These are phyloP conservation scores for Saccharomycopsis microspora DNA, from an alignment of 805 yeast genomes.

Conservation along the genomic window DNA sequence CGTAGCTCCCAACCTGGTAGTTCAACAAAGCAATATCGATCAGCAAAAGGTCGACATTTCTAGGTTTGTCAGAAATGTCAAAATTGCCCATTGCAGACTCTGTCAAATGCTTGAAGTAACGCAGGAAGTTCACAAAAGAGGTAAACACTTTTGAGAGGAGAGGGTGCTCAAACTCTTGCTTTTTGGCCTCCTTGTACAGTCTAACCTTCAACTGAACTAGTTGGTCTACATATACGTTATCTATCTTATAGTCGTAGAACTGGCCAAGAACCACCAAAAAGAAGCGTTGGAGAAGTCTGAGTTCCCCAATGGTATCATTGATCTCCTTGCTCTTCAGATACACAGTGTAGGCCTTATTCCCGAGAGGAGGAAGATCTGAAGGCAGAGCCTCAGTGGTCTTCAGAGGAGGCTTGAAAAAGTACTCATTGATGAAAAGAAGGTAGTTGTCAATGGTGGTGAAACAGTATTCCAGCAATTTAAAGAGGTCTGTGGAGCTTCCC, in stretches of 20 bases:
- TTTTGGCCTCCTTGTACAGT: neutral
- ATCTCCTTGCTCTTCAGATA: slow-evolving; percentile 14
- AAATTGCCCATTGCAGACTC: slow-evolving; percentile 43
- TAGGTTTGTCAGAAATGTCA: slow-evolving; percentile 38
- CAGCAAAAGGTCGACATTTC: slow-evolving; percentile 63
- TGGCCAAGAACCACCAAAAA: slow-evolving; percentile 27
- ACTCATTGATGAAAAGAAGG: slow-evolving; percentile 15
- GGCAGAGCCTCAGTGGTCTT: neutral
- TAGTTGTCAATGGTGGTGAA: slow-evolving; percentile 31
- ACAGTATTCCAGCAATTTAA: slow-evolving; percentile 30
- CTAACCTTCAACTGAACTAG: slow-evolving; percentile 8
- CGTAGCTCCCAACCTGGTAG: slow-evolving; percentile 43
- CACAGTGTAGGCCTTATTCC: slow-evolving; percentile 11
- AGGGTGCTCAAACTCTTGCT: slow-evolving; percentile 15
- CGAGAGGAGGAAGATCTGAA: slow-evolving; percentile 10
- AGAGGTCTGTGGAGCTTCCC: slow-evolving; percentile 19
- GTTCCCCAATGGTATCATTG: slow-evolving; percentile 35
- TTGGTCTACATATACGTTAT: slow-evolving; percentile 22
- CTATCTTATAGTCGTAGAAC: slow-evolving; percentile 21
- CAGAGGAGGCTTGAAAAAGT: slow-evolving; percentile 17
- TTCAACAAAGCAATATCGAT: slow-evolving; percentile 70
- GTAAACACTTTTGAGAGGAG: slow-evolving; percentile 21
- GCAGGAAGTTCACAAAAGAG: slow-evolving; percentile 26
- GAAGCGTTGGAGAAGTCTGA: slow-evolving; percentile 37
- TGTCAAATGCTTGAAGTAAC: slow-evolving; percentile 40